phyloP scores from a whole-genome alignment of 177 flowering plant genomes.

The Telopea speciosissima region DNA sequence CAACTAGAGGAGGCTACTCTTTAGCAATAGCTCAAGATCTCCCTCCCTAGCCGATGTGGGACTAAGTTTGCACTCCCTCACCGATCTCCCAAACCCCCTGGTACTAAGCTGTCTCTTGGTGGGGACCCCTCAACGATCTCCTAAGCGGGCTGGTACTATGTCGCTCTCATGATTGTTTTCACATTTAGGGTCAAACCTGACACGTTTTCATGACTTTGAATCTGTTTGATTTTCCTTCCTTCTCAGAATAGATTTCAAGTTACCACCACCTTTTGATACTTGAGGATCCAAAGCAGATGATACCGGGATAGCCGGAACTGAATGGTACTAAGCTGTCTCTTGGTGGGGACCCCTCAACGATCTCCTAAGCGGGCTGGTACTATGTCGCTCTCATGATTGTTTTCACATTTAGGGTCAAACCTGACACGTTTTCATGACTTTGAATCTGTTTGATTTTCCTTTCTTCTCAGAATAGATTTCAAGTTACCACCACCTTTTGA shows the following conservation, averaged over 20 bases:
- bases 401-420: slow-evolving; percentile 42
- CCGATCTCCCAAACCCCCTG: too few species aligned
- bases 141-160: too few species aligned
- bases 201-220: slow-evolving; percentile 60
- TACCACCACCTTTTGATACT: slow-evolving; percentile 23
- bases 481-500: slow-evolving; percentile 24
- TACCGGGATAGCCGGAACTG: too few species aligned
- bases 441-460: slow-evolving; percentile 30
- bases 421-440: slow-evolving; percentile 75
- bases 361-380: too few species aligned
- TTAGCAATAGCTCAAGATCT: too few species aligned
- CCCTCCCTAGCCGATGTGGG: too few species aligned
- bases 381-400: slow-evolving; percentile 15
- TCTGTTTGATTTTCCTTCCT: slow-evolving; percentile 43
- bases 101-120: too few species aligned
- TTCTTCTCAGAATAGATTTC: slow-evolving; percentile 77
- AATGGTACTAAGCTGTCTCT: too few species aligned
- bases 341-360: too few species aligned
- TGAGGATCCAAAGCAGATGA: slow-evolving; percentile 10
- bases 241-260: slow-evolving; percentile 65
- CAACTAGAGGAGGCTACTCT: too few species aligned
- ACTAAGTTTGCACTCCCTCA: too few species aligned
- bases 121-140: too few species aligned
- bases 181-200: slow-evolving; percentile 54
- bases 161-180: slow-evolving; percentile 17